Conservation (phyloP, 176 grass and related monocot species). For the Paspalum notatum region DNA sequence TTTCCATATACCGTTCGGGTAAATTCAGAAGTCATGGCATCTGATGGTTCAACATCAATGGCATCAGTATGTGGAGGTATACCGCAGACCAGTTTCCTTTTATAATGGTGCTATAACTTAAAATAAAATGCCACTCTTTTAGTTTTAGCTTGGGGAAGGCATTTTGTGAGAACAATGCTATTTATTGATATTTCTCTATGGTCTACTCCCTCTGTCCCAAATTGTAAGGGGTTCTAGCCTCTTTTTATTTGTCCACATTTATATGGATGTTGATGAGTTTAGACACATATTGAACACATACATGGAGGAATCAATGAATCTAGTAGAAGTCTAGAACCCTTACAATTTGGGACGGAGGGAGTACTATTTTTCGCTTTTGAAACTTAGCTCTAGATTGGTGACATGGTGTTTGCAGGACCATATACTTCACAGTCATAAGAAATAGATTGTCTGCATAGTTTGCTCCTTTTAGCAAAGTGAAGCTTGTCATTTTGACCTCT, state of each 20-base stretch:
- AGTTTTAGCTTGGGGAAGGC: conserved; percentile 8
- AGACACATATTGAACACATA: no score
- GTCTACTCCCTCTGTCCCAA: no score
- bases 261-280: no score
- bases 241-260: no score
- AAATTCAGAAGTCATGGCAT: conserved; percentile 98
- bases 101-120: conserved; percentile 8
- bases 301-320: no score
- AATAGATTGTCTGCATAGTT: conserved; percentile 15
- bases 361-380: conserved; percentile 1
- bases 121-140: conserved; percentile 29
- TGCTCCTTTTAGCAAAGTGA: neutral
- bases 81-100: conserved; percentile 7
- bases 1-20: conserved; percentile 94
- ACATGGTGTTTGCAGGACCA: conserved; percentile 12
- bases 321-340: no score
- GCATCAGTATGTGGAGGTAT: conserved; percentile 98
- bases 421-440: conserved; percentile 28
- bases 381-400: neutral
- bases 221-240: no score
- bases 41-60: conserved; percentile 99
- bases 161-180: conserved; percentile 8
- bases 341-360: no score
- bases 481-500: neutral
- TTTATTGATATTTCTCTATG: conserved; percentile 13